A percentile compares a stretch with the other conserved stretches of the same genome.
Conservation (phyloP, 148 eudicot species). For the Drosera capensis region DNA sequence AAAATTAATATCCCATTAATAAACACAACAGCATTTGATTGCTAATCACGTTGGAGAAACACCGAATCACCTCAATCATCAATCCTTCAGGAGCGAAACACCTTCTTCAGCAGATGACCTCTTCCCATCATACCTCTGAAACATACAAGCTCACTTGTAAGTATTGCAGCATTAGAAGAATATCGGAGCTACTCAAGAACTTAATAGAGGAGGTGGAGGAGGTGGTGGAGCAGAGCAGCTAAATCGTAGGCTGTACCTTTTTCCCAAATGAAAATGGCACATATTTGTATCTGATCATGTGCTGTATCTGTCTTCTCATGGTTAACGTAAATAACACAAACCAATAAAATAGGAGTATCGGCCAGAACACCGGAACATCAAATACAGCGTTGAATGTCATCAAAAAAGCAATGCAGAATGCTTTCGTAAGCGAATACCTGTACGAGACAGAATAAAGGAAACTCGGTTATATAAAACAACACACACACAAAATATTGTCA, state of each 20-base stretch:
- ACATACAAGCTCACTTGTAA: conserved; percentile 7
- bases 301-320: conserved; percentile 51
- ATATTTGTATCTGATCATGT: conserved; percentile 50
- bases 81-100: conserved; percentile 23
- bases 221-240: not conserved
- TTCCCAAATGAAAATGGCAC: conserved; percentile 51
- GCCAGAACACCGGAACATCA: conserved; percentile 64
- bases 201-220: not conserved
- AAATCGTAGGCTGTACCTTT: conserved; percentile 26
- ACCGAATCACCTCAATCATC: conserved; percentile 16
- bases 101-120: conserved; percentile 20
- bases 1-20: too few species aligned
- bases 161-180: conserved; percentile 1
- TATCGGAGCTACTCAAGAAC: not conserved
- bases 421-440: conserved; percentile 51
- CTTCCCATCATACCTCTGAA: conserved; percentile 27
- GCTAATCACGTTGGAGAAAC: not conserved
- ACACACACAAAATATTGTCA: not conserved
- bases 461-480: not conserved
- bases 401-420: conserved; percentile 40
- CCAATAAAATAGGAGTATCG: conserved; percentile 52
- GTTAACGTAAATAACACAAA: conserved; percentile 42
- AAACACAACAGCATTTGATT: not conserved
- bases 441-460: conserved; percentile 4
- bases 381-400: conserved; percentile 36